Evolutionary conservation across 371 early-diverging fungal species (phyloP), one percentile per base, ranked within the genome.

Genomic region (Mortierella sp.): DNA sequence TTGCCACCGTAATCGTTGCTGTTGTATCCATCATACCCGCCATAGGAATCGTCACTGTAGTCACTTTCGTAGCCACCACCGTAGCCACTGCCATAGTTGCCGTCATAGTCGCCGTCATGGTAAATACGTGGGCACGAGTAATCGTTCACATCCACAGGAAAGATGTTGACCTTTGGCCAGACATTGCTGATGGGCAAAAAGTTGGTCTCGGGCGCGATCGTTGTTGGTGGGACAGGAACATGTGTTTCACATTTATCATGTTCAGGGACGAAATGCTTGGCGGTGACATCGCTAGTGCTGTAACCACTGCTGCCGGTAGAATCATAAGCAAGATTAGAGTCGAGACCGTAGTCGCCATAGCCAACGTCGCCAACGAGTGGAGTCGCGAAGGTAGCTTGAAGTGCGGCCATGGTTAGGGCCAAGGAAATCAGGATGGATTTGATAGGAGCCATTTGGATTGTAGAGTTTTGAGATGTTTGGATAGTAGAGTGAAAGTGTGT

Each of bases 91-190:
- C 54, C 42, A 26, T 35, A 37, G 28, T 51, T 28, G 53, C 65
- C 60, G 42, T 19, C 19, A 19, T 35, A 55, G 5, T 54, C 66
- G 28, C 53, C 34, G 26, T n/a, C 9, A 29, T 47, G 26, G 8
- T 17, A 29, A 17, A 31, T 43, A 23, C 29, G 59, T n/a, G 19
- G 10, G 40, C 56, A 65, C 12, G 67, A 66, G 34, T 73, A 78
- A 37, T 78, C 70, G 43, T 78, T 78, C 37, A 58, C 72, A 43
- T 68, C 69, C 2, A 66, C 71, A 3, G 79, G 73, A 17, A 68
- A 56, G 22, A 80, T 51, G n/a, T 80, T 80, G 58, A 80, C 68
- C 7, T 71, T 53, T 17, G 80, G 80, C 51, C 37, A 54, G 57
- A 74, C 68, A 17, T 74, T 70, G 34, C 63, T 80, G 58, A 70